Conservation (phyloP, 2,329 filamentous ascomycete genomes). For the Alternaria arbusti region DNA sequence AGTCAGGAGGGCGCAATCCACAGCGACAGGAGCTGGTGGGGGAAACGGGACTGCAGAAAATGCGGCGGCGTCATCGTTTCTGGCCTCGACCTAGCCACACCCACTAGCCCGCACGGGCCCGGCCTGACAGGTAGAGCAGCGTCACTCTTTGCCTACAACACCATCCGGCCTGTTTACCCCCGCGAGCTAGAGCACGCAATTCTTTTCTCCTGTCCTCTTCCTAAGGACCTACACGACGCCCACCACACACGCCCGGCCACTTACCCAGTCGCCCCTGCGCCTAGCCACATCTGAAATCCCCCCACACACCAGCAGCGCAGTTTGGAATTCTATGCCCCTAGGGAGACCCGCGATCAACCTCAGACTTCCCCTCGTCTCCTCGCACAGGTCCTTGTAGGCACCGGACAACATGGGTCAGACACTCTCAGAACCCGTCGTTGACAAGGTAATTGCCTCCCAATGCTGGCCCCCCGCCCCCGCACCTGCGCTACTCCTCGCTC, state of each 20-base stretch:
- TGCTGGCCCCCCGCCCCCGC: conserved; percentile 39
- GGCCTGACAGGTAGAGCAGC: conserved; percentile 15
- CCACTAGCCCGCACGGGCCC: conserved; percentile 11
- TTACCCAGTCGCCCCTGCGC: conserved; percentile 5
- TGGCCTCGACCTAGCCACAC: conserved; percentile 19
- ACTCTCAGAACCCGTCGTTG: conserved; percentile 96
- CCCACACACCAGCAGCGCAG: conserved; percentile 34
- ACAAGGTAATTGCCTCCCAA: conserved; percentile 76
- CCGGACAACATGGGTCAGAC: conserved; percentile 86
- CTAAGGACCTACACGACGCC: not conserved
- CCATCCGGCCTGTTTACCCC: conserved; percentile 24
- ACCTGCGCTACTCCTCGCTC: conserved; percentile 20
- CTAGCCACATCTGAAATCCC: conserved; percentile 19
- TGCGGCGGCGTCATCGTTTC: conserved; percentile 24
- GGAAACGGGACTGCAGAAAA: conserved; percentile 21
- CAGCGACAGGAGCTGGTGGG: conserved; percentile 12
- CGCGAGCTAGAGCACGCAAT: conserved; percentile 29
- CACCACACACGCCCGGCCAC: conserved; percentile 5
- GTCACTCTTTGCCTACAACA: conserved; percentile 25
- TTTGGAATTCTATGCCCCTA: conserved; percentile 44
- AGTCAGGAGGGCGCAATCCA: not conserved
- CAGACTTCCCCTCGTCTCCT: conserved; percentile 27
- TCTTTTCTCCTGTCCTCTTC: conserved; percentile 9
- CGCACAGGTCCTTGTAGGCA: conserved; percentile 37
- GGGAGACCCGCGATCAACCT: conserved; percentile 28